These are phyloP conservation scores for Fragilaria crotonensis DNA, from an alignment of 108 stramenopile genomes.

Conservation along the genomic window DNA sequence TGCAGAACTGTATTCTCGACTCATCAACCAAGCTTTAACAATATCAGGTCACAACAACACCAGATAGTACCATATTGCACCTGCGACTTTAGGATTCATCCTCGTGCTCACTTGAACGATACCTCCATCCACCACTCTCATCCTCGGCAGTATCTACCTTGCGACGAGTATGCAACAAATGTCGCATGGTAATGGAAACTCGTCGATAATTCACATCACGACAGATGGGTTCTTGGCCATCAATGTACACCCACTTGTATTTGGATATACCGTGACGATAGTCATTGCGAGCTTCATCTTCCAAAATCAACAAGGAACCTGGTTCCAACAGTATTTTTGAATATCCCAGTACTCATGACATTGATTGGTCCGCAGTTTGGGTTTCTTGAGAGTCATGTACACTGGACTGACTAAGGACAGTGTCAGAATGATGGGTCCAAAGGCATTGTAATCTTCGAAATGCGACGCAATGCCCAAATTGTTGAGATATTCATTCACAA, in stretches of 20 bases:
- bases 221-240: not conserved
- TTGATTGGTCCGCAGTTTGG: constrained; percentile 3
- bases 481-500: constrained; percentile 21
- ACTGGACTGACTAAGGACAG: constrained; percentile 6
- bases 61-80: too few species aligned
- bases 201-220: constrained; percentile 18
- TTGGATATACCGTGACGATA: constrained; percentile 20
- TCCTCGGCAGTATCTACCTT: constrained; percentile 1
- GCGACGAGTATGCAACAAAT: constrained; percentile 11
- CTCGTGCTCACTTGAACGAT: too few species aligned
- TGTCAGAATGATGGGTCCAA: constrained; percentile 11
- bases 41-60: too few species aligned
- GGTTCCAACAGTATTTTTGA: constrained; percentile 13
- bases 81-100: too few species aligned
- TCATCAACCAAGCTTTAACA: too few species aligned
- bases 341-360: constrained; percentile 15
- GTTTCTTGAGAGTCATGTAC: constrained; percentile 23
- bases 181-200: constrained; percentile 14
- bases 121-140: constrained; percentile 2
- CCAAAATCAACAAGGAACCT: constrained; percentile 15
- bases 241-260: constrained; percentile 11
- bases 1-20: too few species aligned
- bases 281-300: constrained; percentile 11
- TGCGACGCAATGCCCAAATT: constrained; percentile 20
- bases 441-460: constrained; percentile 14